Evolutionary conservation across 495 filamentous ascomycete genomes (phyloP), one percentile per base, ranked within the genome.

Genomic region (Achaetomiella virescens): DNA sequence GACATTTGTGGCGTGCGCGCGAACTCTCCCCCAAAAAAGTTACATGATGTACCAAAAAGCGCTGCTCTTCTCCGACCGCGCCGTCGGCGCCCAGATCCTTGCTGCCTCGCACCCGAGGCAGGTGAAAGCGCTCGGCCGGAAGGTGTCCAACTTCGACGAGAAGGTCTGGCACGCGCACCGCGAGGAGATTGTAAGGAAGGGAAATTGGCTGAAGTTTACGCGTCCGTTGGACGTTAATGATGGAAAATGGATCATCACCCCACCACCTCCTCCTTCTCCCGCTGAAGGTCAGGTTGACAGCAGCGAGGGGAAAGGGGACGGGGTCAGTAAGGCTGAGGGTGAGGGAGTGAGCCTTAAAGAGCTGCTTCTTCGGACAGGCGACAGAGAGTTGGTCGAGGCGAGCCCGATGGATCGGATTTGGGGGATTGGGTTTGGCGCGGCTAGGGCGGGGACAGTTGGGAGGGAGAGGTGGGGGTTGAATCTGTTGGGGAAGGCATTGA

Each of bases 31-130:
- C 20, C 22, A 2, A 33, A 22, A 38, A 25, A 75, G 72, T 65
- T 84, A 82, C 67, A 83, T 85, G 82, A 84, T 84, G 82, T 73
- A 83, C 67, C 75, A 73, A 48, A 84, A 84, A 68, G 81, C 80
- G 2, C 42, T 79, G 2, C 72, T 84, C 59, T 84, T 85, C 71
- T 44, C 55, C 31, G 72, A 77, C 61, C 48, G 47, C 21, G 61
- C 63, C 1, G 61, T 68, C 36, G 75, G 66, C 3, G 54, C 57
- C 12, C 29, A 72, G 42, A 78, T 84, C 66, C 71, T 83, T 3
- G 12, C 55, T 0, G 73, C 75, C 17, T 22, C 35, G 0, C 48
- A 70, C 41, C 78, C 82, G 2, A 64, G 65, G 20, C 40, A 67
- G 21, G 79, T 80, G 55, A 79, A 79, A 52, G 61, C 61, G n/a